Conservation (phyloP, 139 green algal species). For the Trebouxia sp. region DNA sequence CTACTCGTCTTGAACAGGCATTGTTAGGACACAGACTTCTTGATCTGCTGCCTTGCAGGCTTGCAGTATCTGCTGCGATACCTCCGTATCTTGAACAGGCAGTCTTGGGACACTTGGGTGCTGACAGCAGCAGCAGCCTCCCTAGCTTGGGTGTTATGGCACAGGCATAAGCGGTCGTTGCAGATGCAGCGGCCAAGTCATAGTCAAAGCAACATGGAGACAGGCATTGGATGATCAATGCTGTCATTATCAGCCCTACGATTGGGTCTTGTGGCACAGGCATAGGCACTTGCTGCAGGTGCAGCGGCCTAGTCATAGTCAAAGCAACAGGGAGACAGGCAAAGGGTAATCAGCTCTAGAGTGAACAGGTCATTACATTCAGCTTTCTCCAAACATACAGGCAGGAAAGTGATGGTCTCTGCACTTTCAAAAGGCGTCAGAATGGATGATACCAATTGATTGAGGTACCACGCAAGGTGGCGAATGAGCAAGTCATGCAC, state of each 20-base stretch:
- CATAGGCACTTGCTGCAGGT: not conserved
- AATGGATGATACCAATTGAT: too few species aligned
- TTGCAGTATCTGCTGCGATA: too few species aligned
- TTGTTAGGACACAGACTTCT: not conserved
- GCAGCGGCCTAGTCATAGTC: not conserved
- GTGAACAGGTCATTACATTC: too few species aligned
- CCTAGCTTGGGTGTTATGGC: not conserved
- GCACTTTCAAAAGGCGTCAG: too few species aligned
- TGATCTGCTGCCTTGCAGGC: too few species aligned
- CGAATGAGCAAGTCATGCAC: too few species aligned
- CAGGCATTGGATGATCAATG: constrained; percentile 16
- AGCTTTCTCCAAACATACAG: too few species aligned
- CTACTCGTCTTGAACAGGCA: too few species aligned
- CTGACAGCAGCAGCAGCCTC: not conserved
- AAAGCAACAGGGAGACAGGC: not conserved
- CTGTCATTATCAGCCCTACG: not conserved
- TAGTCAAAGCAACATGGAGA: not conserved
- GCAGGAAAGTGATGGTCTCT: too few species aligned
- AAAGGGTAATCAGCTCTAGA: too few species aligned
- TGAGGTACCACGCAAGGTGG: too few species aligned
- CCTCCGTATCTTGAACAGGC: too few species aligned
- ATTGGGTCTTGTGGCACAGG: not conserved
- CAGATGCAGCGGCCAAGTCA: not conserved
- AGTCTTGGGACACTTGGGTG: constrained; percentile 17
- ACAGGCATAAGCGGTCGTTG: not conserved